Evolutionary conservation across 1,284 basidiomycete species (phyloP).

Genomic region (Melampsora americana): DNA sequence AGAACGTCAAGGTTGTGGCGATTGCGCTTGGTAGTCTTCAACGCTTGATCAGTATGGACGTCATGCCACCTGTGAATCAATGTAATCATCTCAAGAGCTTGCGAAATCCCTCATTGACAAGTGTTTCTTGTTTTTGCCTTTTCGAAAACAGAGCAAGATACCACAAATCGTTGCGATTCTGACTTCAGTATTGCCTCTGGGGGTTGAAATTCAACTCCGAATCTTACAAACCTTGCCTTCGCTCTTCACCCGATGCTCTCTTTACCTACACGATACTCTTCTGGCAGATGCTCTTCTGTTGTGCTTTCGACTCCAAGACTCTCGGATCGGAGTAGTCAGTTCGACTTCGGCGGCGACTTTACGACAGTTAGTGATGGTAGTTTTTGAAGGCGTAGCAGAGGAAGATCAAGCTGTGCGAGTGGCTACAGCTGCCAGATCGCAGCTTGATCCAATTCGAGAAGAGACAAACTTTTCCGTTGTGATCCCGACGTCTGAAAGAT

Average conservation of each 20-base stretch:
- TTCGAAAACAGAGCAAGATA: conserved; percentile 63
- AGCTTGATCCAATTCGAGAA: conserved; percentile 30
- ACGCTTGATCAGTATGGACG: conserved; percentile 79
- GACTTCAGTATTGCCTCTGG: conserved; percentile 79
- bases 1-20: conserved; percentile 86
- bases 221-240: conserved; percentile 85
- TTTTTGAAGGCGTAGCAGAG: conserved; percentile 86
- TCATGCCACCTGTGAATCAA: conserved; percentile 63
- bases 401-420: conserved; percentile 61
- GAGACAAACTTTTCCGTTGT: conserved; percentile 38
- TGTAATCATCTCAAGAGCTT: not conserved
- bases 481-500: conserved; percentile 43
- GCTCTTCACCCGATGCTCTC: conserved; percentile 75
- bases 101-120: not conserved
- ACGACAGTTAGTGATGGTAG: conserved; percentile 93
- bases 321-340: conserved; percentile 88
- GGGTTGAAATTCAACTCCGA: conserved; percentile 88
- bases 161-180: conserved; percentile 75
- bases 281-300: conserved; percentile 79
- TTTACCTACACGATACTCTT: conserved; percentile 70
- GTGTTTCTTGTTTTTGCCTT: not conserved
- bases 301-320: conserved; percentile 92
- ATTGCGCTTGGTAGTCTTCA: conserved; percentile 88
- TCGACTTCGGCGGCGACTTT: conserved; percentile 95
- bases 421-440: conserved; percentile 51